These are phyloP conservation scores for Solanum hybrid DNA, from an alignment of 305 asterid genomes.

Conservation along the genomic window DNA sequence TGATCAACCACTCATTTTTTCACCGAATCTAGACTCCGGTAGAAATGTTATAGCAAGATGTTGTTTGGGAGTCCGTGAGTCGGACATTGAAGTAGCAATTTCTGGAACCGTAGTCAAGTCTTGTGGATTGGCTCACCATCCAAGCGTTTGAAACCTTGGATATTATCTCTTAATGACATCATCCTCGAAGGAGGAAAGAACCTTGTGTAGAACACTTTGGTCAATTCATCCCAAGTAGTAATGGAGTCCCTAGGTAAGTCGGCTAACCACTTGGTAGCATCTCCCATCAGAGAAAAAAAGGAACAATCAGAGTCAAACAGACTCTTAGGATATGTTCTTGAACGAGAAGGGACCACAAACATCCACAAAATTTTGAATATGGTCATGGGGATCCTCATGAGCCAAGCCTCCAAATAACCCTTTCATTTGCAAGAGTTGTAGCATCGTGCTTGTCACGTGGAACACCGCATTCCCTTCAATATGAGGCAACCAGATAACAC, in stretches of 20 bases:
- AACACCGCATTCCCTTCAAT: too few relatives aligned
- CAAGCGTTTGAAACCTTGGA: neutral
- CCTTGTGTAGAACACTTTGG: neutral
- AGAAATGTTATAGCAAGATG: neutral
- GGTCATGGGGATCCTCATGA: too few relatives aligned
- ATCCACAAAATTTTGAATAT: too few relatives aligned
- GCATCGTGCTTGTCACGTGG: too few relatives aligned
- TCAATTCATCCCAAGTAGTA: neutral
- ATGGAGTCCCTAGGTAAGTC: neutral
- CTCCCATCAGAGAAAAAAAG: too few relatives aligned
- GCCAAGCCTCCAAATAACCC: too few relatives aligned
- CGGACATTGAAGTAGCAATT: neutral
- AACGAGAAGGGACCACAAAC: too few relatives aligned
- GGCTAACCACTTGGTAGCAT: neutral
- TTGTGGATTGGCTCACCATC: neutral
- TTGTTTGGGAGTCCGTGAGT: neutral
- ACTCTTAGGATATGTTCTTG: too few relatives aligned
- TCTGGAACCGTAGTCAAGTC: neutral
- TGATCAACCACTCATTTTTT: neutral
- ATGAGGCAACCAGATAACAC: too few relatives aligned
- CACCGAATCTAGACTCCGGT: neutral
- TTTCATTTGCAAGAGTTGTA: too few relatives aligned
- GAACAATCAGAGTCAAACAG: too few relatives aligned
- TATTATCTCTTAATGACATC: neutral
- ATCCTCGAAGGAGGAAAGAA: neutral